These are phyloP conservation scores for Hygrocybe coccinea DNA, from an alignment of 768 basidiomycete genomes.

Conservation along the genomic window DNA sequence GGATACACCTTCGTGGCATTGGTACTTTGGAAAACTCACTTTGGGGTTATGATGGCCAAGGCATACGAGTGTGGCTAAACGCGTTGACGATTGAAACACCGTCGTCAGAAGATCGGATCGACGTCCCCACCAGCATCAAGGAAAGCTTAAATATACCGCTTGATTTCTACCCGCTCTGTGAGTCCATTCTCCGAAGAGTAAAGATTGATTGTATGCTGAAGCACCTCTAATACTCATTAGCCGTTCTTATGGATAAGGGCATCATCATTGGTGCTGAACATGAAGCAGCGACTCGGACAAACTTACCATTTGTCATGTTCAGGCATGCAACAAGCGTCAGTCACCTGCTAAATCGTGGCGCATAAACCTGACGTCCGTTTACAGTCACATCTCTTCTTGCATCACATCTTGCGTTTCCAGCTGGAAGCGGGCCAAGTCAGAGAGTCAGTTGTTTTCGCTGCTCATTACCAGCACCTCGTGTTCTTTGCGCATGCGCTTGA, in stretches of 20 bases:
- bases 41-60: conserved; percentile 92
- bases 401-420: conserved; percentile 83
- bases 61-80: conserved; percentile 91
- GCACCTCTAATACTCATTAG: conserved; percentile 41
- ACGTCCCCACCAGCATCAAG: conserved; percentile 54
- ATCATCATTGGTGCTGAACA: conserved; percentile 96
- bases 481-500: conserved; percentile 94
- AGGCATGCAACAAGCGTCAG: conserved; percentile 84
- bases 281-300: conserved; percentile 69
- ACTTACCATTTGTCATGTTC: conserved; percentile 86
- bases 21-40: conserved; percentile 92
- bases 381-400: conserved; percentile 90
- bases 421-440: conserved; percentile 57
- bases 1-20: conserved; percentile 95
- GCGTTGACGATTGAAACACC: conserved; percentile 82
- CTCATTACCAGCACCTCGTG: conserved; percentile 80
- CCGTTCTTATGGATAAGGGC: conserved; percentile 97
- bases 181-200: conserved; percentile 25
- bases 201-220: conserved; percentile 8
- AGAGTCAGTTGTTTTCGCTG: conserved; percentile 82
- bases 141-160: conserved; percentile 91
- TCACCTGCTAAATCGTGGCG: conserved; percentile 11
- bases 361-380: conserved; percentile 1
- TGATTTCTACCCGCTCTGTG: conserved; percentile 95
- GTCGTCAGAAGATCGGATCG: conserved; percentile 32